Percentiles rank a stretch among this genome's conserved stretches.
Evolutionary conservation across 805 yeast genomes (phyloP).

Genomic region (Spathaspora hagerdaliae): DNA sequence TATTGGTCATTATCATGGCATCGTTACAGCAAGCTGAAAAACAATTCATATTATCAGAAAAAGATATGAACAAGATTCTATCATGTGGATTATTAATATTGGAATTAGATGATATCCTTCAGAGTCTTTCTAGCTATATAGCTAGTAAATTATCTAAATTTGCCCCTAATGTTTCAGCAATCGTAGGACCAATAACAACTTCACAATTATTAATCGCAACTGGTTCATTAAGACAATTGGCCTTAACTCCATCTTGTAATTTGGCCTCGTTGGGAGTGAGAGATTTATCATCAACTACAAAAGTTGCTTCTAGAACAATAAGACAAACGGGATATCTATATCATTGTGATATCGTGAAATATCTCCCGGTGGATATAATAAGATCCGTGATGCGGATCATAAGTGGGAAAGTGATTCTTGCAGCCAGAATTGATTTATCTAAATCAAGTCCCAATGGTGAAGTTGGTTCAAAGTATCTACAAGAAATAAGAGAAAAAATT

Average conservation of each 20-base stretch:
- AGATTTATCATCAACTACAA: slow-evolving; percentile 29
- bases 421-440: slow-evolving; percentile 76
- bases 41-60: slow-evolving; percentile 17
- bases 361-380: slow-evolving; percentile 53
- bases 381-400: slow-evolving; percentile 73
- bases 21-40: slow-evolving; percentile 46
- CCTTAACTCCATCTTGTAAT: slow-evolving; percentile 78
- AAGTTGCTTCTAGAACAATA: slow-evolving; percentile 33
- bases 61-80: slow-evolving; percentile 34
- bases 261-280: slow-evolving; percentile 69
- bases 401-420: slow-evolving; percentile 74
- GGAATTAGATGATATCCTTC: slow-evolving; percentile 40
- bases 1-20: slow-evolving; percentile 71
- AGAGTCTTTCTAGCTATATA: slow-evolving; percentile 48
- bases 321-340: slow-evolving; percentile 70
- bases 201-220: slow-evolving; percentile 65
- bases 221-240: slow-evolving; percentile 66
- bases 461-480: slow-evolving; percentile 55
- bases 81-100: slow-evolving; percentile 47
- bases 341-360: slow-evolving; percentile 54
- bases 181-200: slow-evolving; percentile 70
- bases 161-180: slow-evolving; percentile 77
- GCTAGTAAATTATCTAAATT: slow-evolving; percentile 50
- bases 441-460: slow-evolving; percentile 39
- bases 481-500: slow-evolving; percentile 59